Conservation (phyloP, 108 stramenopile genomes). For the Fragilariopsis cylindrus region DNA sequence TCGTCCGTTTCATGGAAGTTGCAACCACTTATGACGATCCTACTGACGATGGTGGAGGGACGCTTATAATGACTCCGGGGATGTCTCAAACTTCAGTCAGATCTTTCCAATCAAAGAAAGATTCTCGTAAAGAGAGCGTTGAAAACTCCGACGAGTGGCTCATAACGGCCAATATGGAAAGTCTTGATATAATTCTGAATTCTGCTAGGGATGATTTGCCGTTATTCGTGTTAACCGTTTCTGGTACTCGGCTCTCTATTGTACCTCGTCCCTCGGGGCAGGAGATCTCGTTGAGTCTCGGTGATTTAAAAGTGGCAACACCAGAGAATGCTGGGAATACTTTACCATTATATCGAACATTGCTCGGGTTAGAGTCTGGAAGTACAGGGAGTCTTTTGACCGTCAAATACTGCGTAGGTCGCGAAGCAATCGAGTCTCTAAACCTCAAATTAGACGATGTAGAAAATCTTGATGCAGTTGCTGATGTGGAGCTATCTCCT, state of each 20-base stretch:
- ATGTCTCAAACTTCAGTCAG: background rate
- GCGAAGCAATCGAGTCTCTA: constrained; percentile 42
- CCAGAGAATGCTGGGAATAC: constrained; percentile 40
- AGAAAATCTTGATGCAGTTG: constrained; percentile 55
- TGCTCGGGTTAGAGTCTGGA: constrained; percentile 75
- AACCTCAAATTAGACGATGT: constrained; percentile 30
- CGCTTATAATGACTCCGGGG: constrained; percentile 23
- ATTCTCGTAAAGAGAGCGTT: background rate
- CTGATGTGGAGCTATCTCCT: constrained; percentile 68
- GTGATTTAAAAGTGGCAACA: constrained; percentile 60
- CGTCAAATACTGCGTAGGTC: constrained; percentile 62
- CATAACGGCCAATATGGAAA: constrained; percentile 70
- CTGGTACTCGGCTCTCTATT: constrained; percentile 47
- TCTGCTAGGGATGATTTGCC: constrained; percentile 82
- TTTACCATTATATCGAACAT: constrained; percentile 50
- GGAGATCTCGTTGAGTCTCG: constrained; percentile 50
- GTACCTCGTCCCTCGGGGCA: constrained; percentile 28
- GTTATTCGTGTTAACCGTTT: constrained; percentile 69
- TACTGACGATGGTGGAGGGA: constrained; percentile 16
- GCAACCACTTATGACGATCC: constrained; percentile 34
- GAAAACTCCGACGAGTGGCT: constrained; percentile 20
- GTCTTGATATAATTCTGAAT: constrained; percentile 67
- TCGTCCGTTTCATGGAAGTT: constrained; percentile 32
- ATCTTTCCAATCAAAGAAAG: background rate
- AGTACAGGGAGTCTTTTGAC: constrained; percentile 65